Percentiles rank a stretch among this genome's conserved stretches.
phyloP scores from a whole-genome alignment of 768 basidiomycete genomes.

The Serendipita sp. region DNA sequence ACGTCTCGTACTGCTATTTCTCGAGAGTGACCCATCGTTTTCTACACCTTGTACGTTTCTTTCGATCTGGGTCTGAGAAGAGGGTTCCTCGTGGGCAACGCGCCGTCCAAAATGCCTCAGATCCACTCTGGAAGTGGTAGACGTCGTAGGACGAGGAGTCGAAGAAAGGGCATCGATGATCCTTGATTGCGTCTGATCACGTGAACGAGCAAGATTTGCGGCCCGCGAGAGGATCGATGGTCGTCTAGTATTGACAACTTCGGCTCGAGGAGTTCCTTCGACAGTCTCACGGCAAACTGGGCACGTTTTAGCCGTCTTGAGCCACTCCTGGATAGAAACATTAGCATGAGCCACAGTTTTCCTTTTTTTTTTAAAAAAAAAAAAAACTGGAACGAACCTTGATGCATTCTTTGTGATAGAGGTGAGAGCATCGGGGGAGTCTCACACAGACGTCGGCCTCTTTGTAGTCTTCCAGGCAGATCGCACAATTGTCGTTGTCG shows the following conservation, averaged over 20 bases:
- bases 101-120: neutral
- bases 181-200: neutral
- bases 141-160: neutral
- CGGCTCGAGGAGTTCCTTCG: neutral
- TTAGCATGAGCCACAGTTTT: neutral
- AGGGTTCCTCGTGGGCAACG: too few relatives aligned
- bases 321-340: neutral
- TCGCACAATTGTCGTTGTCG: neutral
- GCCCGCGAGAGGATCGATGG: neutral
- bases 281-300: neutral
- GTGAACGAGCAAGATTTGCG: neutral
- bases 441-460: neutral
- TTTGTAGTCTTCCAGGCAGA: neutral
- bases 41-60: too few relatives aligned
- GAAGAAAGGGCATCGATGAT: neutral
- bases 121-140: neutral
- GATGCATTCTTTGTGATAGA: neutral
- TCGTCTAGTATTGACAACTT: neutral
- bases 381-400: neutral
- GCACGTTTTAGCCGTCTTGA: conserved; percentile 1
- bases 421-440: neutral
- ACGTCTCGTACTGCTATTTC: too few relatives aligned
- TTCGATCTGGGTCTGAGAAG: too few relatives aligned
- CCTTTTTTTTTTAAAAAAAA: neutral
- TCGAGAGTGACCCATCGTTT: too few relatives aligned